A percentile compares a stretch with the other conserved stretches of the same genome.
These are phyloP conservation scores for Plasmodium ovale DNA, from an alignment of 169 alveolate genomes.

Conservation along the genomic window DNA sequence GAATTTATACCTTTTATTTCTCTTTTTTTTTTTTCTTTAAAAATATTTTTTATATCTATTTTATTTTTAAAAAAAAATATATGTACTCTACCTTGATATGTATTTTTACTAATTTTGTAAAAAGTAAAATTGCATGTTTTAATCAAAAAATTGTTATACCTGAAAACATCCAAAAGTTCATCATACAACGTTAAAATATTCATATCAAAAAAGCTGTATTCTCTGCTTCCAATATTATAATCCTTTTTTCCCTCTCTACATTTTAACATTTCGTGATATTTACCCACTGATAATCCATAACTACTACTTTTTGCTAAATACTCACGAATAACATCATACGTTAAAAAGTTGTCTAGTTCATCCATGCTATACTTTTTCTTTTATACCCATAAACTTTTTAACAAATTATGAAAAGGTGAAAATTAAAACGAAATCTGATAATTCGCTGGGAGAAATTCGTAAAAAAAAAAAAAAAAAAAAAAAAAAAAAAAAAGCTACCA, in stretches of 20 bases:
- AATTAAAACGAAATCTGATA: not conserved
- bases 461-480: not conserved
- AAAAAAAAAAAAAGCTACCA: not conserved
- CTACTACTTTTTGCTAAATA: not conserved
- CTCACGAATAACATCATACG: conserved; percentile 13
- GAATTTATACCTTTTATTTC: not conserved
- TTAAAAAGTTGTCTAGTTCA: not conserved
- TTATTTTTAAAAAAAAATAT: not conserved
- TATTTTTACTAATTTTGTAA: conserved; percentile 7
- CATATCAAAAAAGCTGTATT: conserved; percentile 22
- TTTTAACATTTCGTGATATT: conserved; percentile 24
- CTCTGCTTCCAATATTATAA: not conserved
- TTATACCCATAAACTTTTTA: not conserved
- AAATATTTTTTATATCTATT: not conserved
- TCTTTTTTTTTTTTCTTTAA: not conserved
- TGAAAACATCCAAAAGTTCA: conserved; percentile 19
- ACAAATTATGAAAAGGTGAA: too few species aligned
- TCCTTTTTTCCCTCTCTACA: conserved; percentile 13
- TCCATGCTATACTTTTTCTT: conserved; percentile 21
- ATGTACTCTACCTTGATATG: conserved; percentile 22
- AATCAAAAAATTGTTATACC: conserved; percentile 26
- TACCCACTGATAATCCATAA: conserved; percentile 2
- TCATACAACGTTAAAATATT: conserved; percentile 19
- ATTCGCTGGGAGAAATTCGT: not conserved
- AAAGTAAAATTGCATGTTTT: conserved; percentile 23